phyloP scores from a whole-genome alignment of 495 filamentous ascomycete genomes.

The Endocarpon pusillum region DNA sequence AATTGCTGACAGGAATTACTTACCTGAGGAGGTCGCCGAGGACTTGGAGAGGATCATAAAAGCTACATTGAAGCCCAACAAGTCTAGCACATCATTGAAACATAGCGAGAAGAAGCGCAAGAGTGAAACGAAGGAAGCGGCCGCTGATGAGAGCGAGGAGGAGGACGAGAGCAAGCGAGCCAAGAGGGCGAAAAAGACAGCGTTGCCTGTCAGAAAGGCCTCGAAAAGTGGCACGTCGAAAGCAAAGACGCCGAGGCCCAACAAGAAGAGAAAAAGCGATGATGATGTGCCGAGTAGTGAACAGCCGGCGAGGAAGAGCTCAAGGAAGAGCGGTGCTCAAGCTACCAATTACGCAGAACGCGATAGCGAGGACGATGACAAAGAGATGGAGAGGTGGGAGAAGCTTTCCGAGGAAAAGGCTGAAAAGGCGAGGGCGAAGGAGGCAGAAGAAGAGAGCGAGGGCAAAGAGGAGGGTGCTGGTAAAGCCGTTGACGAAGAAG shows the following conservation, averaged over 20 bases:
- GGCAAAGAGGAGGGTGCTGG: slow-evolving; percentile 8
- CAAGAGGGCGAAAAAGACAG: slow-evolving; percentile 20
- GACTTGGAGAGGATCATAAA: slow-evolving; percentile 49
- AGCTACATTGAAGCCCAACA: slow-evolving; percentile 23
- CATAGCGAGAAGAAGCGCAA: slow-evolving; percentile 28
- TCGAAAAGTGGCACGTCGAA: slow-evolving; percentile 15
- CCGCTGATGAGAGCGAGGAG: slow-evolving; percentile 13
- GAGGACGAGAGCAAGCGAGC: slow-evolving; percentile 25
- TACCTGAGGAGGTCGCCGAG: slow-evolving; percentile 71
- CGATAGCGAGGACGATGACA: slow-evolving; percentile 40
- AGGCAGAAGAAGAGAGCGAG: slow-evolving; percentile 7
- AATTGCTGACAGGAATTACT: slow-evolving; percentile 66
- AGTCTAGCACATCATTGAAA: slow-evolving; percentile 14
- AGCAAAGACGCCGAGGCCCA: slow-evolving; percentile 28
- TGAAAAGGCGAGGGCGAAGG: slow-evolving; percentile 4
- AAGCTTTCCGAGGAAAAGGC: slow-evolving; percentile 15
- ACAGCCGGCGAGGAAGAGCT: slow-evolving; percentile 16
- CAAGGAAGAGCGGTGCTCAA: slow-evolving; percentile 23
- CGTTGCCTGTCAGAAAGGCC: slow-evolving; percentile 23
- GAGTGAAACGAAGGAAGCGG: slow-evolving; percentile 20
- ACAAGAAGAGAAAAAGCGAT: slow-evolving; percentile 20
- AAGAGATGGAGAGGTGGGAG: slow-evolving; percentile 31
- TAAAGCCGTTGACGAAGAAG: slow-evolving; percentile 5
- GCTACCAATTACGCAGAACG: slow-evolving; percentile 36
- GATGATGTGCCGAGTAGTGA: slow-evolving; percentile 16